Conservation (phyloP, 331 rosid genomes). For the Quercus tomentella region DNA sequence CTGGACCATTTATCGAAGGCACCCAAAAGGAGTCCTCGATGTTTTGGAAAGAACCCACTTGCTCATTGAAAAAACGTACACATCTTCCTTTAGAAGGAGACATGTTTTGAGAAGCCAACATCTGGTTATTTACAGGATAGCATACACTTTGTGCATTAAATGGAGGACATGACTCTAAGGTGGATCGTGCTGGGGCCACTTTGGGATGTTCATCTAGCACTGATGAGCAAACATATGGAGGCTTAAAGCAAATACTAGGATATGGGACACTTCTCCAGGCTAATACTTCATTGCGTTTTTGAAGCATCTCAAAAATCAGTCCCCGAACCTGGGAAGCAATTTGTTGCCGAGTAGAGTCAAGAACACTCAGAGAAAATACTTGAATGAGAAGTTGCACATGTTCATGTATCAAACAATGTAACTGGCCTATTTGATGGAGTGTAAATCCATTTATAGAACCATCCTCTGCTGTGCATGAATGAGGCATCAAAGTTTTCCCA, state of each 20-base stretch:
- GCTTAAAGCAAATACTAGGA: conserved; percentile 70
- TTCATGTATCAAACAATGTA: conserved; percentile 81
- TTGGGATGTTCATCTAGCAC: conserved; percentile 46
- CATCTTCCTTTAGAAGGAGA: conserved; percentile 34
- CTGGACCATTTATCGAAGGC: conserved; percentile 59
- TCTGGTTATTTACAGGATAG: conserved; percentile 41
- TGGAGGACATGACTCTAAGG: conserved; percentile 32
- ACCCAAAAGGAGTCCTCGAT: conserved; percentile 53
- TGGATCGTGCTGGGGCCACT: conserved; percentile 25
- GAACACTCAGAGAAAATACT: conserved; percentile 71
- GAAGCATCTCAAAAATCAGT: conserved; percentile 77
- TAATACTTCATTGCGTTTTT: conserved; percentile 58
- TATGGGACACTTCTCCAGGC: conserved; percentile 58
- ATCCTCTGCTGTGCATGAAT: conserved; percentile 41
- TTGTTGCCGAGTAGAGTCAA: conserved; percentile 76
- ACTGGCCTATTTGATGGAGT: conserved; percentile 72
- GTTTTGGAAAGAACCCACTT: conserved; percentile 36
- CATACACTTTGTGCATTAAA: conserved; percentile 27
- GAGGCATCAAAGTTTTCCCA: conserved; percentile 38
- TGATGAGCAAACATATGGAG: conserved; percentile 35
- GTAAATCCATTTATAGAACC: conserved; percentile 76
- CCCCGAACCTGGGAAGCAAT: conserved; percentile 78
- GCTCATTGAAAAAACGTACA: conserved; percentile 33
- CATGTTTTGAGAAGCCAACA: conserved; percentile 15
- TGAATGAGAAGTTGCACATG: conserved; percentile 96